Evolutionary conservation across 371 early-diverging fungal genomes (phyloP).

Genomic region (Mycotypha africana): DNA sequence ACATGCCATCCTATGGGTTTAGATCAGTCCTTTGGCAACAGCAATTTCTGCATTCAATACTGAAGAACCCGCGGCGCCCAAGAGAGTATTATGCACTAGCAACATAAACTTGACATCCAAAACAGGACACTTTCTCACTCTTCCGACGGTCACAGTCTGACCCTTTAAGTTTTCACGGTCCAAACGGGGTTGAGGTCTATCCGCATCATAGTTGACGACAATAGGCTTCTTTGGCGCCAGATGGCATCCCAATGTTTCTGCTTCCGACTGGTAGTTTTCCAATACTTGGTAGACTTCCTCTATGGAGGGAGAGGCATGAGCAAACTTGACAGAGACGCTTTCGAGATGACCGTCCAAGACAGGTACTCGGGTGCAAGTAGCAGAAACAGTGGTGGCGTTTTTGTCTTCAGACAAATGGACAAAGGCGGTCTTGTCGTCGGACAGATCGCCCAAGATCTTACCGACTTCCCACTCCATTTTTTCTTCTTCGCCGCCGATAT

Average conservation of each 20-base stretch:
- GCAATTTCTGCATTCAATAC: conserved; percentile 95
- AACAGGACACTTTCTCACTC: conserved; percentile 78
- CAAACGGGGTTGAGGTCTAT: conserved; percentile 93
- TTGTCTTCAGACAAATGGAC: conserved; percentile 32
- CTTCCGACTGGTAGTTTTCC: conserved; percentile 69
- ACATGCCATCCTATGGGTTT: too few relatives aligned
- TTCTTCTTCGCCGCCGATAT: conserved; percentile 94
- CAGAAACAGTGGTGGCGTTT: conserved; percentile 81
- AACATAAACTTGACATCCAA: conserved; percentile 88
- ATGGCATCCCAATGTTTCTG: conserved; percentile 66
- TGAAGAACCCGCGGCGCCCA: conserved; percentile 95
- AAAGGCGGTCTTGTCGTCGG: conserved; percentile 45
- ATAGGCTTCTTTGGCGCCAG: conserved; percentile 83
- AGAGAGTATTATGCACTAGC: conserved; percentile 91
- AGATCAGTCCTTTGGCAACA: conserved; percentile 68
- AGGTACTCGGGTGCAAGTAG: conserved; percentile 95
- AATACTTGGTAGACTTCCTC: conserved; percentile 70
- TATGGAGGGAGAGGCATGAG: conserved; percentile 41
- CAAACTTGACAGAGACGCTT: conserved; percentile 84
- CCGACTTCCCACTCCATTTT: conserved; percentile 93
- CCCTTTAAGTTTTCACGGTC: conserved; percentile 85
- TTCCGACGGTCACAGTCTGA: conserved; percentile 86
- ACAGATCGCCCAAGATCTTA: conserved; percentile 84
- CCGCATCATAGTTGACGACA: conserved; percentile 61
- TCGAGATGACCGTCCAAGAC: conserved; percentile 95